Percentiles rank a stretch among this genome's conserved stretches.
These are phyloP conservation scores for Dictyophora rubrovolvata DNA, from an alignment of 768 basidiomycete species.

Conservation along the genomic window DNA sequence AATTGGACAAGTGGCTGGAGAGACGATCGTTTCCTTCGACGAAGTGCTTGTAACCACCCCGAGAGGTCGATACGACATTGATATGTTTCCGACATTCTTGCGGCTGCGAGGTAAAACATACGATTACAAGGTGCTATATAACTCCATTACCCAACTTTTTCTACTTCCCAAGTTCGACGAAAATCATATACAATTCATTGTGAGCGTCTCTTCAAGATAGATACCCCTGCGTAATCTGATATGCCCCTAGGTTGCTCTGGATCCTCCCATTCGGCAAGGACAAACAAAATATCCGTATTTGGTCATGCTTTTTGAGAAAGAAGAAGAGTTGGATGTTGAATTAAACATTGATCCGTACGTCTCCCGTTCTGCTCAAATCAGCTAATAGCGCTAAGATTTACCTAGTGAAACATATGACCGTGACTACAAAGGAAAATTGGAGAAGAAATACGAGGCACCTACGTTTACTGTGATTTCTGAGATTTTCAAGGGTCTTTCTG, in stretches of 20 bases:
- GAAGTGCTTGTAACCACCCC: conserved; percentile 93
- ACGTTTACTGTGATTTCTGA: conserved; percentile 92
- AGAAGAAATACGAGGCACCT: conserved; percentile 90
- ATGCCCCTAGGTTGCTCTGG: conserved; percentile 64
- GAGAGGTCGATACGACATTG: conserved; percentile 93
- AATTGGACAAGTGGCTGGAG: conserved; percentile 83
- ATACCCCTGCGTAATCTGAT: not conserved
- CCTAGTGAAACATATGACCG: conserved; percentile 60
- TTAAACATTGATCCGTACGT: conserved; percentile 86
- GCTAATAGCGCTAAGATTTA: not conserved
- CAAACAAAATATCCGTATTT: conserved; percentile 97
- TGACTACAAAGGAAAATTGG: conserved; percentile 63
- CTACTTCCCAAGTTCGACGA: conserved; percentile 89
- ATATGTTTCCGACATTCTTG: conserved; percentile 93
- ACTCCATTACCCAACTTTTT: conserved; percentile 80
- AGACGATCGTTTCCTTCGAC: conserved; percentile 88
- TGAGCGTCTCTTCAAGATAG: conserved; percentile 29
- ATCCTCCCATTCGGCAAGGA: conserved; percentile 91
- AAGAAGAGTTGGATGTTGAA: conserved; percentile 94
- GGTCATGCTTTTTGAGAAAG: conserved; percentile 95
- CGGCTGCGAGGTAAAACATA: conserved; percentile 97
- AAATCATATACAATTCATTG: conserved; percentile 89
- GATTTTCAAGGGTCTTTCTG: conserved; percentile 83
- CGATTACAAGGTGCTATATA: conserved; percentile 94
- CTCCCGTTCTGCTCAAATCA: not conserved